Percentiles rank a stretch among this genome's conserved stretches.
Conservation (phyloP, 441 rosid species). For the Erodium trifolium region DNA sequence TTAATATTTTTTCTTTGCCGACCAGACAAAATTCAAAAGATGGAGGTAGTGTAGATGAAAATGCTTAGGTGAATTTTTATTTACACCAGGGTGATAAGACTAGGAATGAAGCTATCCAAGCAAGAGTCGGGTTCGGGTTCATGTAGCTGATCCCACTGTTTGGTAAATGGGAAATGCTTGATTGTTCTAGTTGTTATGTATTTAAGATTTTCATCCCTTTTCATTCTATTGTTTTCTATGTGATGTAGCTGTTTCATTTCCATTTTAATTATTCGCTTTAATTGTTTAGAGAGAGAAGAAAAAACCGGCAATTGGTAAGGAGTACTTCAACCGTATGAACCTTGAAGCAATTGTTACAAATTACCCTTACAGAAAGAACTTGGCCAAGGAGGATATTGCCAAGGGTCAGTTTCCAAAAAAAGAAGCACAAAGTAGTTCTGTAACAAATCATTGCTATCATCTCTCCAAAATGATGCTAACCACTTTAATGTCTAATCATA, state of each 20-base stretch:
- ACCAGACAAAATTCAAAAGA: neutral
- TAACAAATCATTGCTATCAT: constrained; percentile 7
- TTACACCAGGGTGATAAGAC: constrained; percentile 47
- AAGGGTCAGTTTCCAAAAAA: constrained; percentile 50
- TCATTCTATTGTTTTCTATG: neutral
- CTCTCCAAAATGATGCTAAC: constrained; percentile 19
- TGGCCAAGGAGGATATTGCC: constrained; percentile 63
- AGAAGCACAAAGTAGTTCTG: neutral
- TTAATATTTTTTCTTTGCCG: neutral
- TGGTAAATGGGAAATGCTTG: neutral
- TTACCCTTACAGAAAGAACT: constrained; percentile 81
- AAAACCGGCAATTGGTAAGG: constrained; percentile 83
- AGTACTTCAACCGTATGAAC: constrained; percentile 86
- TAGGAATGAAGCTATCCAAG: constrained; percentile 49
- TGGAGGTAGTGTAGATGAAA: neutral
- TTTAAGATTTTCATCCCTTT: neutral
- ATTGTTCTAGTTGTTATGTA: neutral
- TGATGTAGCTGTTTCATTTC: constrained; percentile 18
- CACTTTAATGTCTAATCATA: constrained; percentile 18
- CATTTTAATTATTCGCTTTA: constrained; percentile 18
- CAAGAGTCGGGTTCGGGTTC: neutral
- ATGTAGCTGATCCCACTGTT: neutral
- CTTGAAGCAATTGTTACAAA: constrained; percentile 85
- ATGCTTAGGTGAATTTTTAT: neutral
- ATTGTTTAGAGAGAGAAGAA: constrained; percentile 79